Base-by-base conservation (phyloP, 1,139 yeast species). In the Geotrichum reessii region DNA sequence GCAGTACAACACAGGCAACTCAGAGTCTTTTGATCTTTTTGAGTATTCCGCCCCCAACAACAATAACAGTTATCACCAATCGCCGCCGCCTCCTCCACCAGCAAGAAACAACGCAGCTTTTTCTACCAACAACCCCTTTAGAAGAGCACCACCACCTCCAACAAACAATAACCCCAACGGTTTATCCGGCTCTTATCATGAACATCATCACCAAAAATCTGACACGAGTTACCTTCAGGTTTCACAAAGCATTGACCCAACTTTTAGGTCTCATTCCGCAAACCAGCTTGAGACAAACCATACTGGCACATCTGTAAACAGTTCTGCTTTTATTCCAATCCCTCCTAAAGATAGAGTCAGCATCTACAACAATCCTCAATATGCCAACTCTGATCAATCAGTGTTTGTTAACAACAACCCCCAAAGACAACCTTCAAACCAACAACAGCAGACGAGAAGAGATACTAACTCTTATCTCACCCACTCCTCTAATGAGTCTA, bases 91-190 rank as follows among this genome's bases (percentile, higher is more conserved):
- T 28, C 24, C 27, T 19, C 47, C 14, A 27, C 12, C 50, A 37
- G 44, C 47, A 14, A 37, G 17, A 22, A 28, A 11, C 56, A 46
- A 42, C 49, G 44, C 27, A 19, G 56, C 54, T 11, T 57, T 57
- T 22, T 57, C 59, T 19, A 52, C 59, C n/a, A 58, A 58, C 47
- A 58, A 58, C 52, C 61, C 61, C 1, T 58, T 58, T 27, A 47
- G 61, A 28, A 50, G 61, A 44, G 47, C 52, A 19, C 51, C 59
- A 31, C 55, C 56, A 6, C 57, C 56, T n/a, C 51, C 54, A 8
- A n/a, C 47, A 14, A 19, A 28, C 46, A 40, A 37, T n/a, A 44
- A 21, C 42, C 6, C 22, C 31, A 24, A 24, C 47, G n/a, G 17
- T 14, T 9, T n/a, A 1, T 28, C 37, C 46, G 17, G 9, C 9